Evolutionary conservation across 257 asterid species (phyloP), one percentile per base, ranked within the genome.

Genomic region (Scutellaria barbata): DNA sequence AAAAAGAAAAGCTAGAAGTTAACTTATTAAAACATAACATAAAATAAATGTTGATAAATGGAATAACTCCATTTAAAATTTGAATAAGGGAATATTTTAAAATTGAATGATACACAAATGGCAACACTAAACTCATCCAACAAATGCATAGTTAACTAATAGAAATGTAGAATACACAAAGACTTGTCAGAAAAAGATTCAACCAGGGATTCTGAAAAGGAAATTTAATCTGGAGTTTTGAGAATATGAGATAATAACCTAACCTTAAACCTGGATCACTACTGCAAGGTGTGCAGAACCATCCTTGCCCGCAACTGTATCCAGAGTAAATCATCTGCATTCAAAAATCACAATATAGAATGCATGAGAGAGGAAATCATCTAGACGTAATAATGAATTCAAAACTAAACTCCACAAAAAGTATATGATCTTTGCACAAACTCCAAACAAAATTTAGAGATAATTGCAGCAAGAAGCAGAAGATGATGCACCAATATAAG

Each of bases 261-360:
- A 17, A 92, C 98, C 98, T 92, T 79, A 92, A 86, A 74, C 92
- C 83, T 6, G 98, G 98, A 81, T 82, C 86, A 64, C 91, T 84
- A 80, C 82, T 85, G 83, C 98, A 92, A 42, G 98, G 98, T 35
- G 98, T 87, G 82, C 89, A 90, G 86, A 92, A 92, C 98, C 98
- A 92, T 16, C 96, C 98, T 74, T 92, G 96, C 71, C 75, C 82
- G 91, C 96, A 92, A 83, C 95, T 90, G 81, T 84, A 92, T 81
- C 98, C 96, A 40, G 96, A 87, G 82, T 92, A 92, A 72, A 92
- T 90, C 65, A 92, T 74, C 98, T 92, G 85, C 80, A 79, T 63
- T 22, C 33, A 69, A 69, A 75, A 58, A 22, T 51, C 71, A 70
- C 14, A 72, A n/a, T 45, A 66, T 73, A 39, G 42, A 64, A 66